Conservation (phyloP, 139 green algal species). For the Chlamydomonas schloesseri region DNA sequence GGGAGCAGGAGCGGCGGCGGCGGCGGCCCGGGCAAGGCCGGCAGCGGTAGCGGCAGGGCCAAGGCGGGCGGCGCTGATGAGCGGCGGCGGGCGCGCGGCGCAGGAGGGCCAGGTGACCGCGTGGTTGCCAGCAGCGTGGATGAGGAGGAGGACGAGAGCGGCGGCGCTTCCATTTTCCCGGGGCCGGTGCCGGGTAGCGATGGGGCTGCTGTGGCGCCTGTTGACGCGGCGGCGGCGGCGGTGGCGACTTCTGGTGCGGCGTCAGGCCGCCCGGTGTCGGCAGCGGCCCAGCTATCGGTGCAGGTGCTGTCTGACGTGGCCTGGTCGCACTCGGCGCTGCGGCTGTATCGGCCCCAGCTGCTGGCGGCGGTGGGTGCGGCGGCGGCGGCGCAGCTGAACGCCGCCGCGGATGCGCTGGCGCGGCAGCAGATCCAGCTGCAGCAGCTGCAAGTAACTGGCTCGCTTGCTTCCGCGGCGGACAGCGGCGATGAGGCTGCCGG, state of each 20-base stretch:
- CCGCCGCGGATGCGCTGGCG: not conserved
- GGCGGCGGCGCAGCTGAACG: not conserved
- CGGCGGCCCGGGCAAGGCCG: not conserved
- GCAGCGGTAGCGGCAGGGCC: not conserved
- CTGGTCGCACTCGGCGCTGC: constrained; percentile 36
- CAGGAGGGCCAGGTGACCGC: too few species aligned
- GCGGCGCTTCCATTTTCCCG: not conserved
- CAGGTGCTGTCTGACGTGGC: constrained; percentile 15
- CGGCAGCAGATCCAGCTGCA: not conserved
- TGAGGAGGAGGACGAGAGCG: too few species aligned
- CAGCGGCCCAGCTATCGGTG: not conserved
- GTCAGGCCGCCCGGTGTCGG: not conserved
- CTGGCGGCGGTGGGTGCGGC: not conserved
- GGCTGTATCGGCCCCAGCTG: constrained; percentile 1
- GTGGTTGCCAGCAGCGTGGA: too few species aligned
- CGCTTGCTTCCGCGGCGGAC: not conserved
- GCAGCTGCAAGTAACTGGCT: not conserved
- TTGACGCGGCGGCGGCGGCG: not conserved
- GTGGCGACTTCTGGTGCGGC: not conserved
- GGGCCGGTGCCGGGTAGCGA: not conserved
- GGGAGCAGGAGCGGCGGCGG: not conserved
- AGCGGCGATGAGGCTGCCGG: not conserved
- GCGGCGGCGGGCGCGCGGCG: not conserved
- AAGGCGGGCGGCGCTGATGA: not conserved
- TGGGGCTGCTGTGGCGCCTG: too few species aligned